Conservation (phyloP, 768 basidiomycete genomes). For the Suillus sp. region DNA sequence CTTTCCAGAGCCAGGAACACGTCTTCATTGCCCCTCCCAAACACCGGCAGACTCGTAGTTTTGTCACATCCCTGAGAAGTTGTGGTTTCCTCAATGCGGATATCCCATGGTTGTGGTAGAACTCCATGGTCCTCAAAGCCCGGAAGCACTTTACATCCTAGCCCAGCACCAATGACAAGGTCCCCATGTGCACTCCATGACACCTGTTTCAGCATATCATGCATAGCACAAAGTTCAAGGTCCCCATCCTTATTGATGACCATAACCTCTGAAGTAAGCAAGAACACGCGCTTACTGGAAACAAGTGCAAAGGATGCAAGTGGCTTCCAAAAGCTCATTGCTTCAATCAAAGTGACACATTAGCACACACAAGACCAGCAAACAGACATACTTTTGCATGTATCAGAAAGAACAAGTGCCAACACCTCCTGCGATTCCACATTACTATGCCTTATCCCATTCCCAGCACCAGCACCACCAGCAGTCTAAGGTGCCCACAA, state of each 20-base stretch:
- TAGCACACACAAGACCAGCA: not conserved
- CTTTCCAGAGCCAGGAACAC: conserved; percentile 51
- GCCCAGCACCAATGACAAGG: conserved; percentile 59
- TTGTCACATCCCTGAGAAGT: conserved; percentile 25
- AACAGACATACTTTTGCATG: conserved; percentile 61
- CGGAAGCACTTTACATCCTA: conserved; percentile 51
- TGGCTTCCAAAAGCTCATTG: conserved; percentile 60
- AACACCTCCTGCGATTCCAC: conserved; percentile 38
- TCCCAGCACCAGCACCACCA: conserved; percentile 20
- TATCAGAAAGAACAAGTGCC: conserved; percentile 60
- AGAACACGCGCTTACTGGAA: conserved; percentile 43
- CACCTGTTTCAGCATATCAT: conserved; percentile 70
- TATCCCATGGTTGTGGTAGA: conserved; percentile 48
- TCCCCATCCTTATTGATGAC: conserved; percentile 78
- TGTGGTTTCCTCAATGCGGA: conserved; percentile 23
- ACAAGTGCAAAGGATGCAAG: conserved; percentile 74
- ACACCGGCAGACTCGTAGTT: conserved; percentile 28
- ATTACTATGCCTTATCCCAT: conserved; percentile 22
- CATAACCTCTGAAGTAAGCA: conserved; percentile 67
- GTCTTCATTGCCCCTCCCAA: conserved; percentile 59
- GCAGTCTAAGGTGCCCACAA: conserved; percentile 71
- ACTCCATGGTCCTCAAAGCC: conserved; percentile 46
- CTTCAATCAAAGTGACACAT: conserved; percentile 38
- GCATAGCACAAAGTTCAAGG: conserved; percentile 66
- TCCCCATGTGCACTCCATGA: conserved; percentile 77